Evolutionary conservation across 2,329 filamentous ascomycete species (phyloP).

Genomic region (Pseudogymnoascus sp.): DNA sequence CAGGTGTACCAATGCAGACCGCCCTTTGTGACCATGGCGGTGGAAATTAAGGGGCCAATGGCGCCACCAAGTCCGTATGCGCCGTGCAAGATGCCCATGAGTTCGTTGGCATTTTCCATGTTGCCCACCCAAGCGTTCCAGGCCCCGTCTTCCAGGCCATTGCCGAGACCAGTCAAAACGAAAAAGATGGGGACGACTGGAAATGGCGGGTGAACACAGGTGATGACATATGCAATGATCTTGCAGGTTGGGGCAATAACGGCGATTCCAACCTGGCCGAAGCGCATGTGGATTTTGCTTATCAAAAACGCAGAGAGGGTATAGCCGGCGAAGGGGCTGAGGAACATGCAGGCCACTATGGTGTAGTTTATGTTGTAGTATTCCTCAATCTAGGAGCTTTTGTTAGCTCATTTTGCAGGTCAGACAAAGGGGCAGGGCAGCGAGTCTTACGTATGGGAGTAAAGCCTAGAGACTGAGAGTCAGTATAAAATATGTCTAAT

Average conservation of each 20-base stretch:
- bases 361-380: slow-evolving; percentile 58
- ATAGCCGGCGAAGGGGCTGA: slow-evolving; percentile 61
- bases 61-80: slow-evolving; percentile 67
- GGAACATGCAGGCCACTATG: slow-evolving; percentile 58
- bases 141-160: slow-evolving; percentile 56
- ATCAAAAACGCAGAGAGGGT: slow-evolving; percentile 55
- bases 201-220: slow-evolving; percentile 62
- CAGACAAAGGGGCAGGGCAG: background rate
- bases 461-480: slow-evolving; percentile 34
- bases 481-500: slow-evolving; percentile 24
- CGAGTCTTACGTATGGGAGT: slow-evolving; percentile 33
- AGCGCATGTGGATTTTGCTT: slow-evolving; percentile 60
- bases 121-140: slow-evolving; percentile 60
- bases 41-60: slow-evolving; percentile 62
- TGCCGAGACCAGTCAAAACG: slow-evolving; percentile 62
- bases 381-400: slow-evolving; percentile 41
- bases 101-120: slow-evolving; percentile 60
- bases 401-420: slow-evolving; percentile 1
- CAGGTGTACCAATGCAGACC: slow-evolving; percentile 58
- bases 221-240: slow-evolving; percentile 56
- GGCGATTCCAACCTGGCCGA: slow-evolving; percentile 66
- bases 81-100: slow-evolving; percentile 66
- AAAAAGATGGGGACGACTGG: slow-evolving; percentile 58
- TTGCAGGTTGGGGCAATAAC: slow-evolving; percentile 56
- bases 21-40: slow-evolving; percentile 61